These are phyloP conservation scores for Suhomyces xylopsoci DNA, from an alignment of 805 yeast species.

Conservation along the genomic window DNA sequence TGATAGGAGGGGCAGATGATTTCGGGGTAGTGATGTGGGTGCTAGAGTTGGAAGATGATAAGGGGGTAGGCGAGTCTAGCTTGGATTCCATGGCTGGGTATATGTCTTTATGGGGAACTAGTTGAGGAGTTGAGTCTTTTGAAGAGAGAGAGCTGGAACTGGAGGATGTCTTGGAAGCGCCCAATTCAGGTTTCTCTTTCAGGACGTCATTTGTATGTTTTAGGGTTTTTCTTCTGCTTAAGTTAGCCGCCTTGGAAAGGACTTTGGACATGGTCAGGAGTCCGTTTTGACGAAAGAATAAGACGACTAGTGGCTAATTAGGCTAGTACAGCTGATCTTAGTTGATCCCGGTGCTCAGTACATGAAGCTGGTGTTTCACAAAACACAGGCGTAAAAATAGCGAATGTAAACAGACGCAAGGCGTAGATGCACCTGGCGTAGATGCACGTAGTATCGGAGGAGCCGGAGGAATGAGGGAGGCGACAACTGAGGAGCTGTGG, in stretches of 20 bases:
- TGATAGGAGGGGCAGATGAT: background rate
- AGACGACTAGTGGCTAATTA: background rate
- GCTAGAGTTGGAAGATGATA: background rate
- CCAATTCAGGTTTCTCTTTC: background rate
- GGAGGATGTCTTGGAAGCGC: background rate
- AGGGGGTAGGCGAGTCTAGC: background rate
- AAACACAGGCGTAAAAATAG: background rate
- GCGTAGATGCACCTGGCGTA: background rate
- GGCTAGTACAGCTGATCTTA: background rate
- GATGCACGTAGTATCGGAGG: background rate
- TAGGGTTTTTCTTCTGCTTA: constrained; percentile 13
- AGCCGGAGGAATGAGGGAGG: background rate
- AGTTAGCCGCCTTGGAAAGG: constrained; percentile 14
- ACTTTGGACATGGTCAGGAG: constrained; percentile 16
- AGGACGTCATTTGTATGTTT: background rate
- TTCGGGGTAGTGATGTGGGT: background rate
- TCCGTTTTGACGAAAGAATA: background rate
- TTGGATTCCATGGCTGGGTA: background rate
- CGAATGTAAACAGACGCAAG: background rate
- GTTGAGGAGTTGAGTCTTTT: background rate
- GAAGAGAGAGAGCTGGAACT: background rate
- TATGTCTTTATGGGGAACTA: background rate
- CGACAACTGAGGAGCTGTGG: background rate
- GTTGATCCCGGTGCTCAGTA: background rate
- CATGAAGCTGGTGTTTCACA: background rate